Evolutionary conservation across 1,139 yeast species (phyloP), one percentile per base, ranked within the genome.

Genomic region (Yamadazyma epiphylla): DNA sequence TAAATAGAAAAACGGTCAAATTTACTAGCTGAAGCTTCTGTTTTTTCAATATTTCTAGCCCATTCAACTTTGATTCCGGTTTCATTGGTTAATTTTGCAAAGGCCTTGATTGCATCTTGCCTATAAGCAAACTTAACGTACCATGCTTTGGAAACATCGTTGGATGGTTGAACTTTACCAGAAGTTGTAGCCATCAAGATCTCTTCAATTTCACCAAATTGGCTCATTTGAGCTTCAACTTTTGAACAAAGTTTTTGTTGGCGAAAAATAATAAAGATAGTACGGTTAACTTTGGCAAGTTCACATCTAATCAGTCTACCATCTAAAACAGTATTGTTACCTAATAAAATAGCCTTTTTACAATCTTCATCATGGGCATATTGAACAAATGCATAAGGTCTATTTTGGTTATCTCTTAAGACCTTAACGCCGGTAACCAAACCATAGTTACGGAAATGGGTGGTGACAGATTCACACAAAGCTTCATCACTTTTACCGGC

Each of bases 311-410:
- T 75, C 7, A 75, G 67, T 48, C 96, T 70, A 9, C 88, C 94
- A 50, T 84, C 77, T 31, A 89, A 59, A 5, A 64, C 51, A 4
- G 86, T 68, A 31, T 82, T 80, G 44, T 85, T 91, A 7, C 87
- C 95, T 32, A 69, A 64, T 24, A 55, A 57, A 31, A 88, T 70
- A 1, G 96, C 97, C 4, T 42, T 52, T 33, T 70, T 67, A 7
- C 95, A 89, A 41, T 84, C 94, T 5, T 60, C 63, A 38, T 83
- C 94, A 33, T 64, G 77, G 10, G 77, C 64, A 52, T 83, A 87
- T 56, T 89, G 96, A 25, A 88, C 96, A 67, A 89, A 89, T 0
- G 96, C 96, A 54, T 89, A 89, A 0, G 97, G 97, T 25, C 96
- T 70, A 51, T 84, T 83, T 19, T 77, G 65, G 13, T 82, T 76